Evolutionary conservation across 352 stramenopile species (phyloP), one percentile per base, ranked within the genome.

Genomic region (Globisporangium yorkense): DNA sequence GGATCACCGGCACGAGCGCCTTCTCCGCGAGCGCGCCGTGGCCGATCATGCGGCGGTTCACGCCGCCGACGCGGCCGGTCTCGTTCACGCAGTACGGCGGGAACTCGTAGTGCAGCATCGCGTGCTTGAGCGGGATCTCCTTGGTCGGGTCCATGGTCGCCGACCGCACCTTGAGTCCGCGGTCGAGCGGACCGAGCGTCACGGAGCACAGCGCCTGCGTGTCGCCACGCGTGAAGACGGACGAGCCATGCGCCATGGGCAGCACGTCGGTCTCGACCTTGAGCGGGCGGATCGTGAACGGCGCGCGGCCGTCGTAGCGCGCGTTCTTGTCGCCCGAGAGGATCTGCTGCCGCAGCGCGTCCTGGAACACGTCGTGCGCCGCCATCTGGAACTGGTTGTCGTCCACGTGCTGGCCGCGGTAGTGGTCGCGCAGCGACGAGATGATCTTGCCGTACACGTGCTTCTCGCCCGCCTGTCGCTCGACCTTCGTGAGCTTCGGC

Each of bases 91-190:
- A 97, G 74, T 97, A 99, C 1, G 96, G 91, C 12, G 97, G 96
- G 74, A 99, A 99, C 62, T 99, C 92, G 63, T 99, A 99, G 74
- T 99, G 96, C 59, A 99, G 77, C 74, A 99, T 99, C 55, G 84
- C 82, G 57, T 92, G 74, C 61, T 94, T 91, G 40, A 87, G 53
- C 31, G 68, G 57, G 51, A 70, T 61, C 52, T 72, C 58, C 27
- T 79, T 70, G 20, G 67, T 64, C 27, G 68, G 70, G 50, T 88
- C 72, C 37, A 79, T 60, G 10, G 81, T 61, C 18, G 81, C 74
- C 52, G 75, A 84, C 48, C 83, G 85, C 51, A 93, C 69, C 31
- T 75, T 74, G 51, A 95, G 68, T 1, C 80, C 84, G 64, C 80
- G 75, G 47, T 95, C 84, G 21, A 92, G 61, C 35, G 84, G 82